Base-by-base conservation (phyloP, 768 basidiomycete genomes). In the Kwoniella mangroviensis region DNA sequence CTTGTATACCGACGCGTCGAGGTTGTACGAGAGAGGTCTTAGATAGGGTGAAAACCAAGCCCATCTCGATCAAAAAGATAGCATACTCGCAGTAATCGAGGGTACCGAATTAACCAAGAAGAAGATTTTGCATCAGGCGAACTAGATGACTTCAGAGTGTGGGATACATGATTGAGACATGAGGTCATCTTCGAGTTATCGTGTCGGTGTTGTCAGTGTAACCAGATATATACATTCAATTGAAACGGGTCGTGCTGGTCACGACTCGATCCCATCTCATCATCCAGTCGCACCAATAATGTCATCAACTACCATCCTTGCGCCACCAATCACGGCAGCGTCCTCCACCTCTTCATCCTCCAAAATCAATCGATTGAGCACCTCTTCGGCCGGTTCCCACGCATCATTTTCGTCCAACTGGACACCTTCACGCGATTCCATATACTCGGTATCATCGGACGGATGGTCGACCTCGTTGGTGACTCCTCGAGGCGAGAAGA, bases 351-450 rank as follows among this genome's bases (percentile, higher is more conserved):
- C 53, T 42, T 56, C 63, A 41, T 55, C 63, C 5, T 56, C 40
- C 9, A 43, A 12, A 21, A 42, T 49, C 12, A 56, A 55, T 55
- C 63, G 45, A 55, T n/a, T 13, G 5, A 55, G 53, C 53, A 11
- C 34, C 21, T 24, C 63, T 2, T 65, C 63, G 13, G 2, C 53
- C n/a, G 5, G 7, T 55, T 24, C 63, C 13, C 54, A 54, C 21
- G 42, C 53, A 9, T 65, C 63, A 40, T 41, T 53, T 13, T 42
- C 53, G 24, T 65, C 63, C 45, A 19, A 15, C 4, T 41, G 34
- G 40, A 65, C 53, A 55, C 63, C 63, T n/a, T 65, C 40, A 40
- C 53, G 54, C 34, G 63, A 65, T 17, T 65, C 63, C 4, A 19
- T 55, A 3, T 65, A 40, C 26, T 65, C 63, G 21, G 28, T 19